Conservation (phyloP, 768 basidiomycete species). For the Collybiopsis confluens region DNA sequence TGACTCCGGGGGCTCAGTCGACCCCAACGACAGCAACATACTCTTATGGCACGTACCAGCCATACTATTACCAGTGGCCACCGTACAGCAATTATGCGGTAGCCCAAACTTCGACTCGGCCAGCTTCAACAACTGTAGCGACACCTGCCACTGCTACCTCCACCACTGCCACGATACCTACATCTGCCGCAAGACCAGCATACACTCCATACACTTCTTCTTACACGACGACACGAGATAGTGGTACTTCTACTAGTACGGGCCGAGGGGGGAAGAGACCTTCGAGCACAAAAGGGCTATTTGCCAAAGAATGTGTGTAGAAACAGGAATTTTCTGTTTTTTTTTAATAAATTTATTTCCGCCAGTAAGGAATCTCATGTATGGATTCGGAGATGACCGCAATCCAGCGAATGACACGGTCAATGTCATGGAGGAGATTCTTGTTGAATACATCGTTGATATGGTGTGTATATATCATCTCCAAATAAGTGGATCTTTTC, state of each 20-base stretch:
- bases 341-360: too few species aligned
- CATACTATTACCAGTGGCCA: conserved; percentile 60
- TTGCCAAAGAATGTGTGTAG: conserved; percentile 75
- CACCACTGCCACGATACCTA: conserved; percentile 25
- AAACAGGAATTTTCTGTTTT: conserved; percentile 13
- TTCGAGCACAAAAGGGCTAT: conserved; percentile 68
- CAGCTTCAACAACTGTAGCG: conserved; percentile 24
- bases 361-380: conserved; percentile 81
- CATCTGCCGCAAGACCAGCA: conserved; percentile 27
- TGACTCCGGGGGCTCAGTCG: conserved; percentile 6
- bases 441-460: conserved; percentile 57
- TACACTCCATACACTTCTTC: conserved; percentile 58
- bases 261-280: conserved; percentile 57
- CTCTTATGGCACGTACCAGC: conserved; percentile 61
- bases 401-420: conserved; percentile 79
- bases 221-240: conserved; percentile 41
- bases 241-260: conserved; percentile 32
- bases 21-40: conserved; percentile 49
- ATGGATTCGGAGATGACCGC: conserved; percentile 89
- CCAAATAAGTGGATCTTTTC: conserved; percentile 2
- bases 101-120: conserved; percentile 19
- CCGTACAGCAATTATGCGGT: conserved; percentile 58
- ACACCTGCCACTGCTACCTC: conserved; percentile 23
- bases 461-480: conserved; percentile 52
- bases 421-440: conserved; percentile 18